Percentiles rank a stretch among this genome's conserved stretches.
Evolutionary conservation across 2,329 filamentous ascomycete species (phyloP).

Genomic region (Spiromastix sp.): DNA sequence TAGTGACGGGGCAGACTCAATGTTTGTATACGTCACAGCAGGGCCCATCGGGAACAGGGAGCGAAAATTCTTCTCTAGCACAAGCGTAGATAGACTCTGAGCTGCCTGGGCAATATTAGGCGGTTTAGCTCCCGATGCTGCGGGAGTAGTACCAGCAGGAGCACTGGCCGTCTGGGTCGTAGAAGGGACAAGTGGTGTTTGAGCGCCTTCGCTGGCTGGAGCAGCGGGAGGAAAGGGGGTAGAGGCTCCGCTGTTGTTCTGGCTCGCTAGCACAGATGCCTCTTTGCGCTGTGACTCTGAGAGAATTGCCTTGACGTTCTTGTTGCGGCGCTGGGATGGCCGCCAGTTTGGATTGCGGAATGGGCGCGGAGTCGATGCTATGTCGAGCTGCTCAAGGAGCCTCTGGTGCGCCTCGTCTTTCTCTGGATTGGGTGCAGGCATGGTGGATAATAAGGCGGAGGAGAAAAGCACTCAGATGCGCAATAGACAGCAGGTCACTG

Average conservation of each 20-base stretch:
- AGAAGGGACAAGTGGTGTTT: slow-evolving; percentile 46
- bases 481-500: not conserved
- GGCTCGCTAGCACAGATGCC: slow-evolving; percentile 75
- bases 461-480: not conserved
- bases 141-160: slow-evolving; percentile 40
- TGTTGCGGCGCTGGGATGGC: slow-evolving; percentile 90
- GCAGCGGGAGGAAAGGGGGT: slow-evolving; percentile 44
- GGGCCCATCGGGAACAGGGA: slow-evolving; percentile 44
- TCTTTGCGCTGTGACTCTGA: slow-evolving; percentile 81
- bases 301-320: slow-evolving; percentile 95
- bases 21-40: slow-evolving; percentile 84
- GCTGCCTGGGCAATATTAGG: slow-evolving; percentile 81
- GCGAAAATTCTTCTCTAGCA: slow-evolving; percentile 67
- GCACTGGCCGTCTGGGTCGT: slow-evolving; percentile 13
- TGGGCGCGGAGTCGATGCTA: slow-evolving; percentile 72
- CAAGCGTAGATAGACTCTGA: slow-evolving; percentile 74
- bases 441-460: slow-evolving; percentile 33
- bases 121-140: slow-evolving; percentile 37
- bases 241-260: slow-evolving; percentile 68
- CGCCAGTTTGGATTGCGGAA: slow-evolving; percentile 90
- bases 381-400: slow-evolving; percentile 85
- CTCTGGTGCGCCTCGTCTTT: slow-evolving; percentile 75
- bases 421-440: slow-evolving; percentile 54
- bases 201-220: slow-evolving; percentile 11
- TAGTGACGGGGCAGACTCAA: slow-evolving; percentile 85